A percentile compares a stretch with the other conserved stretches of the same genome.
phyloP scores from a whole-genome alignment of 352 stramenopile genomes.

The Globisporangium camurandrum region DNA sequence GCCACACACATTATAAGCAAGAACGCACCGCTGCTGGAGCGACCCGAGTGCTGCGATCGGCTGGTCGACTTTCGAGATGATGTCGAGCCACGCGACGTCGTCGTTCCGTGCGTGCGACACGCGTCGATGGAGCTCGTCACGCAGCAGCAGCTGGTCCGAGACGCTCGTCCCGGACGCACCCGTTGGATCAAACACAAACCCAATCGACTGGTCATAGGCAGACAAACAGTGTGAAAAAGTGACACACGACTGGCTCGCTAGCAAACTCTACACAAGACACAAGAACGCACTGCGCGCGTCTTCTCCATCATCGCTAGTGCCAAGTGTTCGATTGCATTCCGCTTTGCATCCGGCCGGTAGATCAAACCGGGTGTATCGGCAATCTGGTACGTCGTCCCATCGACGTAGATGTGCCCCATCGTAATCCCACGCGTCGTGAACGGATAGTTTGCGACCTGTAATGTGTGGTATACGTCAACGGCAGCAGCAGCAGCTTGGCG shows the following conservation, averaged over 20 bases:
- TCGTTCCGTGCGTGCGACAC: slow-evolving; percentile 28
- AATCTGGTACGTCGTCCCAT: slow-evolving; percentile 81
- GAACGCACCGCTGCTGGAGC: slow-evolving; percentile 31
- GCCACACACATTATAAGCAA: not conserved
- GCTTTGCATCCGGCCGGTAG: slow-evolving; percentile 48
- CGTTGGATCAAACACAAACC: slow-evolving; percentile 82
- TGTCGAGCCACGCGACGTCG: slow-evolving; percentile 72
- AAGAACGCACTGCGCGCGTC: slow-evolving; percentile 40
- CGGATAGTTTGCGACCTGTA: slow-evolving; percentile 79
- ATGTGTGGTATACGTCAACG: not conserved
- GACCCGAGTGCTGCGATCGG: slow-evolving; percentile 27
- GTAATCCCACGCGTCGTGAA: slow-evolving; percentile 85
- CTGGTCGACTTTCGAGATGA: slow-evolving; percentile 82
- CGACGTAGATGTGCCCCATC: slow-evolving; percentile 83
- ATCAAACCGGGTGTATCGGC: slow-evolving; percentile 72
- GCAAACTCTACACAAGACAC: no score
- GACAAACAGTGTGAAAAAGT: not conserved
- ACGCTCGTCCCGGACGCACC: slow-evolving; percentile 54
- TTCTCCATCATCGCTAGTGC: slow-evolving; percentile 72
- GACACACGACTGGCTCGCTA: not conserved
- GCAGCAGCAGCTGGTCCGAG: slow-evolving; percentile 53
- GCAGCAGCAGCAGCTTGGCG: not conserved
- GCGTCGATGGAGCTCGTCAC: slow-evolving; percentile 58
- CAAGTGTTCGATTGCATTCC: slow-evolving; percentile 70
- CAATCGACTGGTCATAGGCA: slow-evolving; percentile 41